Conservation (phyloP, 1,284 basidiomycete genomes). For the Sanghuangporus sanghuang region DNA sequence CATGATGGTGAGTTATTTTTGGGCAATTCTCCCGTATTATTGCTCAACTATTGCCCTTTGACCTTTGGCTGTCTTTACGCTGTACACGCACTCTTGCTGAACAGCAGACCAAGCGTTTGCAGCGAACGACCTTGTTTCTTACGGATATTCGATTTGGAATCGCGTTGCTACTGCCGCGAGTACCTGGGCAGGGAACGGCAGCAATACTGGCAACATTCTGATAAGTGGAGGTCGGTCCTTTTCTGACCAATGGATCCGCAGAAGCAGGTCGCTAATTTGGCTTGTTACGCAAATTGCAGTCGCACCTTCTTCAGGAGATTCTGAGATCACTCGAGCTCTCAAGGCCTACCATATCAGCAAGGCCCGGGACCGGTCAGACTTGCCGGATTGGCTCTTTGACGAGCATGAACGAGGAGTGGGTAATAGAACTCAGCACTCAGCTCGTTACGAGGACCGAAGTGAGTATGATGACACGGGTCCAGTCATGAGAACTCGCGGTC, state of each 20-base stretch:
- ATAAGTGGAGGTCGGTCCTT: slow-evolving; percentile 6
- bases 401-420: slow-evolving; percentile 43
- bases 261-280: not conserved
- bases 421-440: slow-evolving; percentile 13
- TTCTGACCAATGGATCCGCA: not conserved
- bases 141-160: slow-evolving; percentile 46
- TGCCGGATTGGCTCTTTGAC: slow-evolving; percentile 66
- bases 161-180: slow-evolving; percentile 41
- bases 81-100: no score
- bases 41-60: not conserved
- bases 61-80: not conserved
- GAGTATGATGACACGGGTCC: slow-evolving; percentile 21
- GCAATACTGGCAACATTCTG: not conserved
- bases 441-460: slow-evolving; percentile 11
- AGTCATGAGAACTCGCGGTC: not conserved
- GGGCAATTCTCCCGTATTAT: not conserved
- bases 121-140: slow-evolving; percentile 8
- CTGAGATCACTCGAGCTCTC: slow-evolving; percentile 57
- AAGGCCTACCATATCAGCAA: slow-evolving; percentile 62
- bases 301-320: slow-evolving; percentile 34
- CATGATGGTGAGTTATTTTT: not conserved
- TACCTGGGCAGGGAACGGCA: slow-evolving; percentile 9
- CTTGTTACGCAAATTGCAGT: not conserved
- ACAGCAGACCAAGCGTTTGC: not conserved
- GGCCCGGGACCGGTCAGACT: slow-evolving; percentile 49